Percentiles rank a stretch among this genome's conserved stretches.
These are phyloP conservation scores for Chamaenerion angustifolium DNA, from an alignment of 345 rosid genomes.

Conservation along the genomic window DNA sequence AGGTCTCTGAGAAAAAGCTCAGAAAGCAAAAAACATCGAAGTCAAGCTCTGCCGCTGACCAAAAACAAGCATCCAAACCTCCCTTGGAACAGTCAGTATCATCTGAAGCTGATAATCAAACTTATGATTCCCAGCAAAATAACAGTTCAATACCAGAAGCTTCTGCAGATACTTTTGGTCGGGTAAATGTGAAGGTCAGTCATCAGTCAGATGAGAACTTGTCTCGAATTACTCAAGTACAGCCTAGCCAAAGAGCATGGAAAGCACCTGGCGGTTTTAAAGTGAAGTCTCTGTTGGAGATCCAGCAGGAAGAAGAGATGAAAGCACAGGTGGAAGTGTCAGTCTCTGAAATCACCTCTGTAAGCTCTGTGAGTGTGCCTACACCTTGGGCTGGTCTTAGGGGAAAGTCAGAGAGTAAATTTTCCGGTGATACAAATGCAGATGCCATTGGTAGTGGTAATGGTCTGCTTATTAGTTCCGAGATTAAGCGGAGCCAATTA, in stretches of 20 bases:
- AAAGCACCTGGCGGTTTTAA: constrained; percentile 95
- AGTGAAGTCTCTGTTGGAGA: constrained; percentile 86
- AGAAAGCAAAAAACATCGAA: constrained; percentile 62
- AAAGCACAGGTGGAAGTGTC: constrained; percentile 41
- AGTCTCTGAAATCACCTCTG: constrained; percentile 36
- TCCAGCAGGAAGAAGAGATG: constrained; percentile 89
- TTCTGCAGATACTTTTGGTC: constrained; percentile 20
- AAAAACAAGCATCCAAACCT: constrained; percentile 34
- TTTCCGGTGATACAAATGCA: constrained; percentile 27
- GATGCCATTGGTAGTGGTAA: constrained; percentile 14
- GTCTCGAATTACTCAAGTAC: constrained; percentile 18
- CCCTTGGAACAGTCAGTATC: constrained; percentile 24
- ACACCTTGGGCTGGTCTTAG: constrained; percentile 79
- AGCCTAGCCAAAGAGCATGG: constrained; percentile 56
- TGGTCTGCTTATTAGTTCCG: constrained; percentile 27
- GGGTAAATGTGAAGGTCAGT: constrained; percentile 28
- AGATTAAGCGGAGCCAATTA: constrained; percentile 50
- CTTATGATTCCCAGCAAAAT: constrained; percentile 19
- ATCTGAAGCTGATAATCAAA: constrained; percentile 10
- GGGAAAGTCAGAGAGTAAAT: constrained; percentile 36
- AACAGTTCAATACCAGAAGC: constrained; percentile 14
- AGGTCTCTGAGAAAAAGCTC: constrained; percentile 67
- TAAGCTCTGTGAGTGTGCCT: constrained; percentile 24
- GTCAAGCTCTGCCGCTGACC: constrained; percentile 35
- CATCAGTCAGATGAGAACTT: constrained; percentile 8